These are phyloP conservation scores for Suillus discolor DNA, from an alignment of 768 basidiomycete genomes.

Conservation along the genomic window DNA sequence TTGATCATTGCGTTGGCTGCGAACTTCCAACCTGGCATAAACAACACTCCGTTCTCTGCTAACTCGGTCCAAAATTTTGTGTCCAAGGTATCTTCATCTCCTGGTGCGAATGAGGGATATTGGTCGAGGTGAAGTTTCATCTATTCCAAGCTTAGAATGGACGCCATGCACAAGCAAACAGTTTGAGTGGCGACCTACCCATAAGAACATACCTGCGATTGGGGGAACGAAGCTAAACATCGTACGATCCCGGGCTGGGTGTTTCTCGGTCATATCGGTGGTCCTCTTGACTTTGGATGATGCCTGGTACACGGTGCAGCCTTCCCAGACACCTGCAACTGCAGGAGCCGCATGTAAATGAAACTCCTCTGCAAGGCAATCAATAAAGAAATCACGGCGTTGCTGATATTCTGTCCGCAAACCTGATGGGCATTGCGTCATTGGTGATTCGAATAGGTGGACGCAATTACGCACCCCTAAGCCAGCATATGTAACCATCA, in stretches of 20 bases:
- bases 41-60: slow-evolving; percentile 62
- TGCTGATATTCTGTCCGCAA: slow-evolving; percentile 56
- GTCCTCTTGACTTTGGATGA: slow-evolving; percentile 36
- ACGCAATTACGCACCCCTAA: slow-evolving; percentile 49
- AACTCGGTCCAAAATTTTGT: slow-evolving; percentile 61
- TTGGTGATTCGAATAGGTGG: background rate
- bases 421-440: slow-evolving; percentile 32
- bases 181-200: slow-evolving; percentile 54
- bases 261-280: slow-evolving; percentile 44
- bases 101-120: slow-evolving; percentile 43
- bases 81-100: slow-evolving; percentile 49
- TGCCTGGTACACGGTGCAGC: slow-evolving; percentile 47
- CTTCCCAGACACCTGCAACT: slow-evolving; percentile 33
- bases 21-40: slow-evolving; percentile 54
- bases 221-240: slow-evolving; percentile 76
- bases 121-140: slow-evolving; percentile 63
- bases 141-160: slow-evolving; percentile 32
- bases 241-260: slow-evolving; percentile 25
- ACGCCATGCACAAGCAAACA: background rate
- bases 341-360: slow-evolving; percentile 46
- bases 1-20: slow-evolving; percentile 24
- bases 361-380: slow-evolving; percentile 65
- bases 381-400: slow-evolving; percentile 66
- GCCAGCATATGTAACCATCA: slow-evolving; percentile 77
- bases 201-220: slow-evolving; percentile 82